Conservation (phyloP, 2,329 filamentous ascomycete species). For the Aspergillus sclerotialis region DNA sequence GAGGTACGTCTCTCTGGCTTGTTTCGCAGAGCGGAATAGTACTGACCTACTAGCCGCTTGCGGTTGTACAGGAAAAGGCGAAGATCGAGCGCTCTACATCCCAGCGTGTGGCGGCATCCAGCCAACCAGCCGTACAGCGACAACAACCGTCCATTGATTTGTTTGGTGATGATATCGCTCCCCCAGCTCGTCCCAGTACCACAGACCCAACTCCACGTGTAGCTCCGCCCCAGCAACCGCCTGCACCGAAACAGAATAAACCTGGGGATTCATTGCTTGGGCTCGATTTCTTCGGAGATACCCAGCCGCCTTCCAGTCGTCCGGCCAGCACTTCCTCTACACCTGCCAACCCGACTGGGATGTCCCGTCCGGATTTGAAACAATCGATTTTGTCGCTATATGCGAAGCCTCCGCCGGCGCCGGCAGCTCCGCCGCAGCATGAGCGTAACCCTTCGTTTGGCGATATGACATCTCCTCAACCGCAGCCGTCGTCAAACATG, state of each 20-base stretch:
- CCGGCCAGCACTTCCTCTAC: conserved; percentile 74
- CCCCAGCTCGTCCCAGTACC: conserved; percentile 63
- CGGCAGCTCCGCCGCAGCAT: conserved; percentile 42
- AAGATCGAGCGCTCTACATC: conserved; percentile 57
- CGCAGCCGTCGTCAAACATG: conserved; percentile 30
- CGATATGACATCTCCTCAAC: conserved; percentile 52
- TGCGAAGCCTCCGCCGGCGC: conserved; percentile 64
- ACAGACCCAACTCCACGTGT: conserved; percentile 57
- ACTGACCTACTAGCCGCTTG: conserved; percentile 48
- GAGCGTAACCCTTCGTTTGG: conserved; percentile 59
- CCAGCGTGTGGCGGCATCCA: conserved; percentile 39
- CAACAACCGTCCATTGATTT: conserved; percentile 60
- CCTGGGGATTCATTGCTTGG: conserved; percentile 80
- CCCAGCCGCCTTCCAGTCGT: conserved; percentile 60
- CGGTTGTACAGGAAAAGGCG: conserved; percentile 63
- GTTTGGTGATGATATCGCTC: conserved; percentile 69
- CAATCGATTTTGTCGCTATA: conserved; percentile 96
- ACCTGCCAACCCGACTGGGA: conserved; percentile 47
- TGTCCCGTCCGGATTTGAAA: conserved; percentile 87
- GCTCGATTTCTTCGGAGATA: conserved; percentile 80
- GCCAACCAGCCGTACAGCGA: conserved; percentile 39
- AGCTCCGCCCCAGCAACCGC: conserved; percentile 59
- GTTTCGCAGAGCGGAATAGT: conserved; percentile 3
- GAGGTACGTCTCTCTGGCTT: conserved; percentile 52
- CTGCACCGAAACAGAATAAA: conserved; percentile 55